Evolutionary conservation across 202 grass and related monocot genomes (phyloP).

Genomic region (Eragrostis tef): DNA sequence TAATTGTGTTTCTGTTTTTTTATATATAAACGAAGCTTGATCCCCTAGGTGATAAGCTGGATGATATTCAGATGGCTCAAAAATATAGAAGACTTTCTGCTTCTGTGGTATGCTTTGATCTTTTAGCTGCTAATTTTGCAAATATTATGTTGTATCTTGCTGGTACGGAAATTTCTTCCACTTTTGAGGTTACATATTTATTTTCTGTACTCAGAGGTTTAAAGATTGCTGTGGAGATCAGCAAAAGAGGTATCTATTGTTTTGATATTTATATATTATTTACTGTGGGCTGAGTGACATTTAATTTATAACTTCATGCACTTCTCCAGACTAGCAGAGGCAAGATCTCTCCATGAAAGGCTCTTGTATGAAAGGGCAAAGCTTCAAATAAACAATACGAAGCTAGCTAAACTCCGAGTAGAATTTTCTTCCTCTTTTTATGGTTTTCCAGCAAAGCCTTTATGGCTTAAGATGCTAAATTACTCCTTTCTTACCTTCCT

Average conservation of each 20-base stretch:
- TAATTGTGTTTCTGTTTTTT: slow-evolving; percentile 44
- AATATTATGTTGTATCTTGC: slow-evolving; percentile 34
- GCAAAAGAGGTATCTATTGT: slow-evolving; percentile 60
- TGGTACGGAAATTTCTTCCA: slow-evolving; percentile 36
- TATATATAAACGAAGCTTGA: slow-evolving; percentile 70
- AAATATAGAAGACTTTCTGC: slow-evolving; percentile 69
- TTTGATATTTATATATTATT: slow-evolving; percentile 28
- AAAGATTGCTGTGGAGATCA: slow-evolving; percentile 48
- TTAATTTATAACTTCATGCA: slow-evolving; percentile 13
- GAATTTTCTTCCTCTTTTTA: slow-evolving; percentile 35
- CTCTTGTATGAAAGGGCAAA: slow-evolving; percentile 73
- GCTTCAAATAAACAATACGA: slow-evolving; percentile 69
- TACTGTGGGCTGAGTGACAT: neutral
- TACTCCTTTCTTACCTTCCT: slow-evolving; percentile 36
- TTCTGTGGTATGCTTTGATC: slow-evolving; percentile 70
- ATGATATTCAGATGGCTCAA: slow-evolving; percentile 57
- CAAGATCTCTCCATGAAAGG: slow-evolving; percentile 68
- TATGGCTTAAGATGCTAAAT: slow-evolving; percentile 48
- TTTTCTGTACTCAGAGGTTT: slow-evolving; percentile 67
- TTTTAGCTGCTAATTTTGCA: slow-evolving; percentile 41
- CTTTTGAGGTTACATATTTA: slow-evolving; percentile 45
- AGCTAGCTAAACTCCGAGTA: slow-evolving; percentile 74
- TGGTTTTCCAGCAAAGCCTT: neutral
- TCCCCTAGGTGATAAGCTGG: slow-evolving; percentile 58
- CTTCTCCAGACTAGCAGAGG: slow-evolving; percentile 65